phyloP scores from a whole-genome alignment of 129 eudicot species.

The Arctium minus region DNA sequence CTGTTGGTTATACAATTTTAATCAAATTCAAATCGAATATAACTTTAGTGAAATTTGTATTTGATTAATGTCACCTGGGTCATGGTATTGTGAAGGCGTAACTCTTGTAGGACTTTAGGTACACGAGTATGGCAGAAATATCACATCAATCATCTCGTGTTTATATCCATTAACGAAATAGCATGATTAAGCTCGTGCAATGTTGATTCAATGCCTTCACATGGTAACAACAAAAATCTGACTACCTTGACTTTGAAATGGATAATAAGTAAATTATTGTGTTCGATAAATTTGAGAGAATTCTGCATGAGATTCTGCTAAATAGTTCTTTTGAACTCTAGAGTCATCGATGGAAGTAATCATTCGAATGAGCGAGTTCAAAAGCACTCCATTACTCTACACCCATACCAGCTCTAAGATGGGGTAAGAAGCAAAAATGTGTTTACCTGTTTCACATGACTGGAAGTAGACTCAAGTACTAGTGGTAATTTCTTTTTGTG shows the following conservation, averaged over 20 bases:
- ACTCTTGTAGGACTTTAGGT: not conserved
- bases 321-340: not conserved
- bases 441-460: too few relatives aligned
- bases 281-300: not conserved
- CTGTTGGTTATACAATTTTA: not conserved
- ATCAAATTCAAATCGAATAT: not conserved
- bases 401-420: not conserved
- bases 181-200: not conserved
- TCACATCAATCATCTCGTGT: not conserved
- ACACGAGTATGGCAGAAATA: not conserved
- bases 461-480: too few relatives aligned
- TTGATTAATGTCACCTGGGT: not conserved
- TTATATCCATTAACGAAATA: not conserved
- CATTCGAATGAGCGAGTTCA: not conserved
- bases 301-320: not conserved
- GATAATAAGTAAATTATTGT: not conserved
- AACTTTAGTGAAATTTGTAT: not conserved
- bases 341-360: not conserved
- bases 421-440: not conserved
- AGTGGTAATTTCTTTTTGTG: too few relatives aligned
- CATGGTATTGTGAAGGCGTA: not conserved
- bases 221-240: not conserved
- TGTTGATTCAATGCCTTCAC: not conserved
- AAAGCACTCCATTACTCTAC: not conserved
- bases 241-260: not conserved